Evolutionary conservation across 176 grass and related monocot genomes (phyloP).

Genomic region (Carex parvula): DNA sequence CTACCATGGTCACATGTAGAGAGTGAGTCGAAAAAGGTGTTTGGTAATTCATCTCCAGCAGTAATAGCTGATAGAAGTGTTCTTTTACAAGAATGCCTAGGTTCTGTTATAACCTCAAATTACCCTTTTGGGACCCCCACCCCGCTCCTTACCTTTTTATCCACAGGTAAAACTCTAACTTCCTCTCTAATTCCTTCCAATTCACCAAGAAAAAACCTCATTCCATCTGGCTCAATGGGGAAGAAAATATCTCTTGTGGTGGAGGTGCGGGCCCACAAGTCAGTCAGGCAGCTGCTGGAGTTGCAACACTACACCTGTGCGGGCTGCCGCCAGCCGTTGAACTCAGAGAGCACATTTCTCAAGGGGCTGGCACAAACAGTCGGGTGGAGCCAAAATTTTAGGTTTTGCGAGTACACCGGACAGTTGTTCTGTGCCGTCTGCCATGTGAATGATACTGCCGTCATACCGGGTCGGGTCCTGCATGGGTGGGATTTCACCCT

Average conservation of each 20-base stretch:
- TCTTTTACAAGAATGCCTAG: conserved; percentile 87
- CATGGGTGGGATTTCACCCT: conserved; percentile 88
- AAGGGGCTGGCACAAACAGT: conserved; percentile 72
- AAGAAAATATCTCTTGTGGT: conserved; percentile 89
- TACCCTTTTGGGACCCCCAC: conserved; percentile 53
- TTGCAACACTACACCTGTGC: conserved; percentile 88
- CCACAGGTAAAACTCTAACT: conserved; percentile 41
- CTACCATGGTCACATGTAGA: conserved; percentile 62
- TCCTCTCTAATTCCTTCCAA: conserved; percentile 30
- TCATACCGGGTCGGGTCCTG: conserved; percentile 80
- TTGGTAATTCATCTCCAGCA: conserved; percentile 90
- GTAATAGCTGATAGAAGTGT: conserved; percentile 74
- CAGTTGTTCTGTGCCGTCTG: conserved; percentile 89
- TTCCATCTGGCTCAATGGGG: conserved; percentile 54
- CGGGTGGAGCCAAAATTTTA: conserved; percentile 67
- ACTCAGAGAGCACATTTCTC: conserved; percentile 68
- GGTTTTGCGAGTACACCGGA: conserved; percentile 80
- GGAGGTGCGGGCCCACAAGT: conserved; percentile 70
- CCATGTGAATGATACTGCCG: conserved; percentile 82
- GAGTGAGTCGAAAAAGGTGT: conserved; percentile 79
- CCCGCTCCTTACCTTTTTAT: conserved; percentile 78
- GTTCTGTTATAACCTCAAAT: conserved; percentile 49
- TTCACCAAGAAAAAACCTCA: conserved; percentile 45
- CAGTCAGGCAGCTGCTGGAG: conserved; percentile 70
- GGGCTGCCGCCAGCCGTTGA: conserved; percentile 70